A percentile compares a stretch with the other conserved stretches of the same genome.
Evolutionary conservation across 2,329 filamentous ascomycete species (phyloP).

Genomic region (Microcyclosporella mali): DNA sequence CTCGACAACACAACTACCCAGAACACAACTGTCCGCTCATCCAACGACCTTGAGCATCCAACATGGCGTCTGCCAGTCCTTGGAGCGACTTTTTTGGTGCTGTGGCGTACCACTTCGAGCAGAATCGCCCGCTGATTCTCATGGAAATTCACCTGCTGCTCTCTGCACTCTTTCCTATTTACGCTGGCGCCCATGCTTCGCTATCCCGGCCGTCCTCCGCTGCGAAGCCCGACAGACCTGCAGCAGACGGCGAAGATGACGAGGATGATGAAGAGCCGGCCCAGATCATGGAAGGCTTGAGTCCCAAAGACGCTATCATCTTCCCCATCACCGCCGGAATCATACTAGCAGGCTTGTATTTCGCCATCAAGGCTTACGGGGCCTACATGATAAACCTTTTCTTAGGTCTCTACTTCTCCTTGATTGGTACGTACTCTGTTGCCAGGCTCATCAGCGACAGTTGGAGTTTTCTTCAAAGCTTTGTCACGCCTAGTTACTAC

Average conservation of each 20-base stretch:
- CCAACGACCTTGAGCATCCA: not conserved
- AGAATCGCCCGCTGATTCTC: conserved; percentile 41
- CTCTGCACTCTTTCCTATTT: conserved; percentile 76
- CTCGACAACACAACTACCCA: too few relatives aligned
- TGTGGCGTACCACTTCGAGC: conserved; percentile 12
- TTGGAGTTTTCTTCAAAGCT: conserved; percentile 56
- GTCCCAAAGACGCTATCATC: conserved; percentile 73
- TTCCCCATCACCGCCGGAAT: conserved; percentile 73
- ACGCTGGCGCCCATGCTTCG: conserved; percentile 76
- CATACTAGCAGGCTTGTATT: conserved; percentile 71
- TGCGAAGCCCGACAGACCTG: conserved; percentile 44
- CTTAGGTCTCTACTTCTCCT: conserved; percentile 74
- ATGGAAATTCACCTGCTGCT: conserved; percentile 57
- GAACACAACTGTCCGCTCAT: not conserved
- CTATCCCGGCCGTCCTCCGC: conserved; percentile 78
- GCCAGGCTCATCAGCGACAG: conserved; percentile 67
- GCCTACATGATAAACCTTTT: conserved; percentile 75
- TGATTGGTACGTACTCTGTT: conserved; percentile 71
- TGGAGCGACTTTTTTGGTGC: conserved; percentile 6
- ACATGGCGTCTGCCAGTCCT: conserved; percentile 4
- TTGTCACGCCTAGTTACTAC: conserved; percentile 71
- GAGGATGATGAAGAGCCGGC: conserved; percentile 49
- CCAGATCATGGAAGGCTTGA: conserved; percentile 61
- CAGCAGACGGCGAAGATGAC: conserved; percentile 43
- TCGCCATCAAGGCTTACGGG: conserved; percentile 84